A percentile compares a stretch with the other conserved stretches of the same genome.
Conservation (phyloP, 2,329 filamentous ascomycete species). For the Ophiostoma angusticollis region DNA sequence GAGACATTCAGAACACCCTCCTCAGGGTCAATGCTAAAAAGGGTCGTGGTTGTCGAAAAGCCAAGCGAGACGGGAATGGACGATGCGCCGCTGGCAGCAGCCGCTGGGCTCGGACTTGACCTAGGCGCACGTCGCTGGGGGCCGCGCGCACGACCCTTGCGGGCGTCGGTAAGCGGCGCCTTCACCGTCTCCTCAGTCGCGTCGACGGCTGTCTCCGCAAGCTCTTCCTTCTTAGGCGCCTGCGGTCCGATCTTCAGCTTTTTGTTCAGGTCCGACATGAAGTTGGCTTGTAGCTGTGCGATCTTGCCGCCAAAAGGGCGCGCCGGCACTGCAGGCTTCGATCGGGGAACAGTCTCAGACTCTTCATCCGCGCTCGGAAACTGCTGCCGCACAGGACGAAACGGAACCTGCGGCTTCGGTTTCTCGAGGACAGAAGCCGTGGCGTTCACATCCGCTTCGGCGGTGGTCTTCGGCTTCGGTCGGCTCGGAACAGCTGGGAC, state of each 20-base stretch:
- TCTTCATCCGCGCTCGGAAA: constrained; percentile 27
- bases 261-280: constrained; percentile 87
- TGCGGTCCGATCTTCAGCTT: constrained; percentile 79
- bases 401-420: constrained; percentile 32
- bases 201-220: constrained; percentile 37
- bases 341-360: constrained; percentile 38
- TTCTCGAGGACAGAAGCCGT: constrained; percentile 6
- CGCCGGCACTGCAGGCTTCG: constrained; percentile 74
- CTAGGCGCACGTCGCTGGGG: constrained; percentile 46
- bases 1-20: constrained; percentile 31
- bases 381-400: constrained; percentile 42
- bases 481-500: constrained; percentile 35
- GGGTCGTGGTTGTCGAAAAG: constrained; percentile 33
- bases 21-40: constrained; percentile 41
- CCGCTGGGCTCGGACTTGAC: constrained; percentile 18
- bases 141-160: constrained; percentile 81
- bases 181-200: constrained; percentile 52
- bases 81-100: constrained; percentile 21
- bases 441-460: constrained; percentile 22
- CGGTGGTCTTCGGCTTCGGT: constrained; percentile 35
- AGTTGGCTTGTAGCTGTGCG: constrained; percentile 77
- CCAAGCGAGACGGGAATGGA: constrained; percentile 21
- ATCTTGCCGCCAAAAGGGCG: constrained; percentile 76
- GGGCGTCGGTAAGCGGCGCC: constrained; percentile 71
- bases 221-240: constrained; percentile 55